Evolutionary conservation across 352 stramenopile genomes (phyloP), one percentile per base, ranked within the genome.

Genomic region (Pythium chondricola): DNA sequence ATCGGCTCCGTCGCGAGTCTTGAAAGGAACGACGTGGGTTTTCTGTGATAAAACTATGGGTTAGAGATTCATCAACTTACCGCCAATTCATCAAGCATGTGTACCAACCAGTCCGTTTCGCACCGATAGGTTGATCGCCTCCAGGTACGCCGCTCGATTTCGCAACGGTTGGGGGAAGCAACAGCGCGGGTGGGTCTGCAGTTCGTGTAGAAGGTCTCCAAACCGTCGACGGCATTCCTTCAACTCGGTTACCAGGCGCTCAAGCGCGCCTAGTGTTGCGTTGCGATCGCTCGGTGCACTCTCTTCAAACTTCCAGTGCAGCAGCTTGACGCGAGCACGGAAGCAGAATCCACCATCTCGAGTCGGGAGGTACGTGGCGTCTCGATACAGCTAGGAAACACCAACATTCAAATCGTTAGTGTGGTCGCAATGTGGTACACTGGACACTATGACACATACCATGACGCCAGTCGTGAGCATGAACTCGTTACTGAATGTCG

Each of bases 401-500:
- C 38, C 43, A 56, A 59, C 32, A 40, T n/a, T n/a, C n/a, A n/a
- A n/a, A n/a, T n/a, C n/a, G n/a, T n/a, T n/a, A 36, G n/a, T 44
- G 16, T 30, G 22, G 24, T 38, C n/a, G 33, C 16, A 24, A 25
- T 16, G 43, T 32, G 13, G 4, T 35, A 48, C 21, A 11, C 31
- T 18, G 6, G 24, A 40, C 10, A 35, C 16, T 32, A 46, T 21
- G 8, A 38, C 29, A 55, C 56, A n/a, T 18, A 91, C 80, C 71
- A 64, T 70, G 30, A 92, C 68, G 21, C 64, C 70, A 18, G 49
- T 42, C 11, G 65, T 58, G 20, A 92, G 48, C 16, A 61, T 59
- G 35, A 92, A 79, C 30, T 92, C 75, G 21, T 67, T 69, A 46
- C 69, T 87, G 64, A 84, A 83, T 2, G 52, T 72, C 11, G 63